Evolutionary conservation across 2,329 filamentous ascomycete species (phyloP), one percentile per base, ranked within the genome.

Genomic region (Zymoseptoria brevis): DNA sequence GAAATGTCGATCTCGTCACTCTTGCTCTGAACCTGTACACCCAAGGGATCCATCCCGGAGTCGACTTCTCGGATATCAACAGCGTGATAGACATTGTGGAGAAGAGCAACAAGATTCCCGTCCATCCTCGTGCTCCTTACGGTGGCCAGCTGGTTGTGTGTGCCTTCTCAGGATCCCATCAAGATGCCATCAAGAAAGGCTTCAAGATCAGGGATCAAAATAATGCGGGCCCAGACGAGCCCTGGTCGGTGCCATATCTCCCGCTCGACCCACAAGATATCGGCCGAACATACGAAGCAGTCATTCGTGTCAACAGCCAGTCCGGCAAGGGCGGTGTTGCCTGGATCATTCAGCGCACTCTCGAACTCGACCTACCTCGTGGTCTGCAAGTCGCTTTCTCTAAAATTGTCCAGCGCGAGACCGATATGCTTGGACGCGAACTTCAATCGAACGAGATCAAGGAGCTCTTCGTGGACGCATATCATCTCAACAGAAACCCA

Each of bases 271-370:
- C 93, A 4, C 82, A 88, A 70, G 93, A 97, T 71, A 96, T 97
- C 64, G 93, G 93, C 55, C 86, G 93, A 59, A 96, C 87, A n/a
- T 97, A 97, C 82, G 92, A 97, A 76, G 93, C 93, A 60, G 88
- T 97, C 72, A 97, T 97, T 72, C 89, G 93, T 61, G 93, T 97
- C 82, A 99, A 97, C 80, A 96, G 90, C 19, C 93, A 97, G 74
- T 90, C 86, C 68, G 93, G 93, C 65, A 97, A 99, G 79, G 93
- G 93, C 62, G 94, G 94, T 68, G 87, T 90, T 61, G 92, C 93
- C 55, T 97, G 90, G 89, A 89, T 97, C 72, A 92, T 97, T 72
- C 86, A 92, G 72, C 87, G 88, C 67, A 87, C 90, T 70, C 84
- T 97, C 62, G 85, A 94, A 71, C 87, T 97, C 69, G 94, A 97